A percentile compares a stretch with the other conserved stretches of the same genome.
Evolutionary conservation across 1,284 basidiomycete genomes (phyloP).

Genomic region (Apiotrichum montevideense): DNA sequence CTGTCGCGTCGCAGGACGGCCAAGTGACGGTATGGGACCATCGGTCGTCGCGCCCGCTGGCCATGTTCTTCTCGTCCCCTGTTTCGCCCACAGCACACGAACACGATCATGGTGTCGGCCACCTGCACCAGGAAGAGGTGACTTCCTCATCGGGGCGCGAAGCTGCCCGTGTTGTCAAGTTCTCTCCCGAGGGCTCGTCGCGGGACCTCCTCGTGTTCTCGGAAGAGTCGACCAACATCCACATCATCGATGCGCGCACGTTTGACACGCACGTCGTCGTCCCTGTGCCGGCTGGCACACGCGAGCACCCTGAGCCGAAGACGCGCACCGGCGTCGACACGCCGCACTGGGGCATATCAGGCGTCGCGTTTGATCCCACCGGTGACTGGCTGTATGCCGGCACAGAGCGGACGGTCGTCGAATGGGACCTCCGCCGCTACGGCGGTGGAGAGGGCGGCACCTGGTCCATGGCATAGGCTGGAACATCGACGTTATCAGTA

Average conservation of each 20-base stretch:
- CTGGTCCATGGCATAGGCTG: conserved; percentile 34
- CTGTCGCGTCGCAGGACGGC: conserved; percentile 46
- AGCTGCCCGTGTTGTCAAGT: conserved; percentile 46
- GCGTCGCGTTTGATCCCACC: conserved; percentile 42
- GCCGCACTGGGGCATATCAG: conserved; percentile 35
- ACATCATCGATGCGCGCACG: conserved; percentile 46
- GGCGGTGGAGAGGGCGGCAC: conserved; percentile 32
- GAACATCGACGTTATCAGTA: too few relatives aligned
- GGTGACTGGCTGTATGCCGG: conserved; percentile 46
- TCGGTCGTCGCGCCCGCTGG: conserved; percentile 41
- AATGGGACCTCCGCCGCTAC: conserved; percentile 43
- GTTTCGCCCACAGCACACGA: not conserved
- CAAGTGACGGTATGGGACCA: conserved; percentile 48
- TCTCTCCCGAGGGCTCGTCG: conserved; percentile 40
- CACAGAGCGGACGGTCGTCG: conserved; percentile 44
- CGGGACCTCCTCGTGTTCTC: conserved; percentile 44
- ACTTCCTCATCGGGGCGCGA: conserved; percentile 34
- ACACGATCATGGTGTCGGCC: conserved; percentile 7
- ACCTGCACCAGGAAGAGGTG: conserved; percentile 25
- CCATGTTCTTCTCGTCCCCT: conserved; percentile 37
- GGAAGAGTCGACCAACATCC: conserved; percentile 43
- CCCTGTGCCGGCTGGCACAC: conserved; percentile 29
- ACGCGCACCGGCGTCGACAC: not conserved
- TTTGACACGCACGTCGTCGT: conserved; percentile 43
- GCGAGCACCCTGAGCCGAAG: not conserved